These are phyloP conservation scores for Bruguiera sexangula DNA, from an alignment of 345 rosid species.

Conservation along the genomic window DNA sequence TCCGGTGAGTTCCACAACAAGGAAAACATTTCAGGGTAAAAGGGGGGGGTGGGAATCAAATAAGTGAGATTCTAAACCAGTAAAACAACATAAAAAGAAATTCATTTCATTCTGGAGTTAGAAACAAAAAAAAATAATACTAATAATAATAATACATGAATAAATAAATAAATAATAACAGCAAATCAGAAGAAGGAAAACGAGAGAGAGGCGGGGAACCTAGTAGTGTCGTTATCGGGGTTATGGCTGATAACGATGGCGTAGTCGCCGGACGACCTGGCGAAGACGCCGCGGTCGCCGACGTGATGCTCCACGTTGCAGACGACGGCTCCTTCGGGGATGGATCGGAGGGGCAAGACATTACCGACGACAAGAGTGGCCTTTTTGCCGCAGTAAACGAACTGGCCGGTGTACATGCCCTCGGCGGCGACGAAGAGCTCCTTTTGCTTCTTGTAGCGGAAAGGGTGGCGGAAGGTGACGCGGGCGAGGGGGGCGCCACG, in stretches of 20 bases:
- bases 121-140: neutral
- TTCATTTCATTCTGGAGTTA: too few species aligned
- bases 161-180: too few species aligned
- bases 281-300: neutral
- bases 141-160: neutral
- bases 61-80: too few species aligned
- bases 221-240: conserved; percentile 15
- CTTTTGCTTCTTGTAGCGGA: conserved; percentile 20
- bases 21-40: too few species aligned
- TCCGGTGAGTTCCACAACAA: neutral
- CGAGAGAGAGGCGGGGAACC: neutral
- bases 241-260: neutral
- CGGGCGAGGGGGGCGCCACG: conserved; percentile 17
- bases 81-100: too few species aligned
- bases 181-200: neutral
- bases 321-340: conserved; percentile 16
- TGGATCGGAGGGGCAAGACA: conserved; percentile 12
- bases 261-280: neutral
- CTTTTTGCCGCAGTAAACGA: conserved; percentile 18
- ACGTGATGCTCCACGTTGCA: conserved; percentile 23
- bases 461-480: conserved; percentile 19
- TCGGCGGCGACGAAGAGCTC: conserved; percentile 21
- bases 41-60: too few species aligned
- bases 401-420: conserved; percentile 19
- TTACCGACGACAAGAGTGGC: conserved; percentile 17